Conservation (phyloP, 352 stramenopile genomes). For the Pythium volutum region DNA sequence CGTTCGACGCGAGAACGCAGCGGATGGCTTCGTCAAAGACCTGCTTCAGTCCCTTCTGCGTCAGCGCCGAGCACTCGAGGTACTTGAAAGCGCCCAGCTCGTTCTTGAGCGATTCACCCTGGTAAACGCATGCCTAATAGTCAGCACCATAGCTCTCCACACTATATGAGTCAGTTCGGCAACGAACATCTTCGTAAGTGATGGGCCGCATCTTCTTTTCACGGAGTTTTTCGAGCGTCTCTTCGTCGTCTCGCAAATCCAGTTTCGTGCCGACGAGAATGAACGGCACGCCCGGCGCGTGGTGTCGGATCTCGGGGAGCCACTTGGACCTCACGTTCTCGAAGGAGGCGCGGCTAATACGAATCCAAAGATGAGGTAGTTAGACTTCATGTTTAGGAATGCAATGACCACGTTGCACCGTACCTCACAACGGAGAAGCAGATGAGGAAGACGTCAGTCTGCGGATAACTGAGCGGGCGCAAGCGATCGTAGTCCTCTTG, state of each 20-base stretch:
- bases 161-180: no score
- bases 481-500: slow-evolving; percentile 97
- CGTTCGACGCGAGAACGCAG: slow-evolving; percentile 81
- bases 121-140: background rate
- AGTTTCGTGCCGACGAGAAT: slow-evolving; percentile 96
- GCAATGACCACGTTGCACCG: background rate
- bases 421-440: slow-evolving; percentile 94
- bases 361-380: background rate
- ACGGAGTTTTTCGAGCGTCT: slow-evolving; percentile 85
- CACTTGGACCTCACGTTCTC: slow-evolving; percentile 96
- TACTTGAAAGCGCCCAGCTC: slow-evolving; percentile 91
- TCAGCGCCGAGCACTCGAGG: slow-evolving; percentile 92
- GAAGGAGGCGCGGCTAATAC: slow-evolving; percentile 90
- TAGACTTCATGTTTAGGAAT: background rate
- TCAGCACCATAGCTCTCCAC: background rate
- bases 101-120: slow-evolving; percentile 87
- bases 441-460: slow-evolving; percentile 96
- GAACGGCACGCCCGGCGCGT: slow-evolving; percentile 90
- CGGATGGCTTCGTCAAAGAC: slow-evolving; percentile 94
- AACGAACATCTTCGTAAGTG: slow-evolving; percentile 59
- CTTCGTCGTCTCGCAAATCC: slow-evolving; percentile 88
- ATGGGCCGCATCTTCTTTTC: slow-evolving; percentile 85
- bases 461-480: slow-evolving; percentile 93
- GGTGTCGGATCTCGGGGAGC: slow-evolving; percentile 88
- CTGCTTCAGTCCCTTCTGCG: slow-evolving; percentile 92